Percentiles rank a stretch among this genome's conserved stretches.
Evolutionary conservation across 73 alveolate genomes (phyloP).

Genomic region (Stentor coeruleus): DNA sequence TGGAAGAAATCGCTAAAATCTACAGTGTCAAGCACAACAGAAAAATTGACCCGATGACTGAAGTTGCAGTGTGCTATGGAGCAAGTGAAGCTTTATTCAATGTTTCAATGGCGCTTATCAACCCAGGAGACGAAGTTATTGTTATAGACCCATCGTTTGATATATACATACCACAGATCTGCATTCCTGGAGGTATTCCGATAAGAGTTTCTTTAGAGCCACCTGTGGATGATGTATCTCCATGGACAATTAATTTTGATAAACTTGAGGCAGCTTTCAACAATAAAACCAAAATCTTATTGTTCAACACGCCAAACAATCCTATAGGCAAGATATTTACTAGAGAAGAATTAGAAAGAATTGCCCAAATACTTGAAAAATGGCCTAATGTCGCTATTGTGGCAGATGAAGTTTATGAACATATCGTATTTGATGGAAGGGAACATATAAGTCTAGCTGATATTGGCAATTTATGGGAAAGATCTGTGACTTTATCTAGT

Average conservation of each 20-base stretch:
- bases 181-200: slow-evolving; percentile 43
- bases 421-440: slow-evolving; percentile 46
- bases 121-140: slow-evolving; percentile 49
- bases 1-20: not conserved
- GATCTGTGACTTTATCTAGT: slow-evolving; percentile 69
- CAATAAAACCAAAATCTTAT: slow-evolving; percentile 61
- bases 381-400: slow-evolving; percentile 64
- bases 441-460: slow-evolving; percentile 57
- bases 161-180: slow-evolving; percentile 40
- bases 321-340: slow-evolving; percentile 84
- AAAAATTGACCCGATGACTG: slow-evolving; percentile 42
- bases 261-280: slow-evolving; percentile 51
- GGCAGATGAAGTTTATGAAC: slow-evolving; percentile 89
- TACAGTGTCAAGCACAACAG: not conserved
- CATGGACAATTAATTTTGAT: slow-evolving; percentile 64
- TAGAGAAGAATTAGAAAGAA: slow-evolving; percentile 55
- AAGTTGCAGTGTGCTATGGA: slow-evolving; percentile 46
- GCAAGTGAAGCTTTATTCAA: slow-evolving; percentile 50
- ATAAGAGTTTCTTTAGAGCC: slow-evolving; percentile 35
- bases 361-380: slow-evolving; percentile 65
- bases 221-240: slow-evolving; percentile 24
- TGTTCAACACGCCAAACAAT: slow-evolving; percentile 74
- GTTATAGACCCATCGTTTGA: slow-evolving; percentile 61
- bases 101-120: slow-evolving; percentile 34
- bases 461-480: slow-evolving; percentile 61